Base-by-base conservation (phyloP, 225 moss, liverwort and hornwort species). In the Polytrichum formosum region DNA sequence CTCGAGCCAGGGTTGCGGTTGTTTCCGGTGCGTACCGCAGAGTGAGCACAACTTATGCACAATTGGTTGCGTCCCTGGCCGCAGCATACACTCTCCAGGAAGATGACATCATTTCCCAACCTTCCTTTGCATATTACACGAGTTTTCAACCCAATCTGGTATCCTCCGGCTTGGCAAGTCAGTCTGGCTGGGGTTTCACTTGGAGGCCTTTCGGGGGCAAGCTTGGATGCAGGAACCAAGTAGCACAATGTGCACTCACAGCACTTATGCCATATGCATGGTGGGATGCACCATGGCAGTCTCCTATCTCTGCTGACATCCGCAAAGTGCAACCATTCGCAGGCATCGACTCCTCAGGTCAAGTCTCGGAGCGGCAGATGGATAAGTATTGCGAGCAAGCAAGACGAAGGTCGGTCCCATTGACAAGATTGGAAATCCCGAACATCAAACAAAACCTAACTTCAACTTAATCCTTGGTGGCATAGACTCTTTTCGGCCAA, bases 241-340 rank as follows among this genome's bases (percentile, higher is more conserved):
- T 37, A 18, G 2, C 74, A 0, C 92, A 93, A 70, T 93, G 92
- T 65, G 91, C 91, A 1, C 28, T 66, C 0, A 93, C 92, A 0
- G 82, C 92, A 5, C 77, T 91, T 33, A 25, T 91, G 66, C 87
- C 92, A 5, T 93, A 89, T 31, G 72, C 83, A 54, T 93, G 92
- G 92, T 93, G 92, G 92, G 92, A 93, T 65, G 84, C 86, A 22
- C 88, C 90, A 0, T 93, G 88, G 92, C 92, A 93, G 65, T 78
- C 83, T 46, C 91, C 92, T 61, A 75, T 67, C 31, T 56, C 20
- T 13, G 63, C 64, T 18, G 91, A 93, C 54, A 54, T 76, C 71
- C 64, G 18, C 29, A 85, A 80, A 73, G 60, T 92, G 72, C 73
- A 63, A 71, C 73, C 61, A n/a, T 30, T 87, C n/a, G 84, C 79